Conservation (phyloP, 108 stramenopile species). For the Stephanodiscus triporus region DNA sequence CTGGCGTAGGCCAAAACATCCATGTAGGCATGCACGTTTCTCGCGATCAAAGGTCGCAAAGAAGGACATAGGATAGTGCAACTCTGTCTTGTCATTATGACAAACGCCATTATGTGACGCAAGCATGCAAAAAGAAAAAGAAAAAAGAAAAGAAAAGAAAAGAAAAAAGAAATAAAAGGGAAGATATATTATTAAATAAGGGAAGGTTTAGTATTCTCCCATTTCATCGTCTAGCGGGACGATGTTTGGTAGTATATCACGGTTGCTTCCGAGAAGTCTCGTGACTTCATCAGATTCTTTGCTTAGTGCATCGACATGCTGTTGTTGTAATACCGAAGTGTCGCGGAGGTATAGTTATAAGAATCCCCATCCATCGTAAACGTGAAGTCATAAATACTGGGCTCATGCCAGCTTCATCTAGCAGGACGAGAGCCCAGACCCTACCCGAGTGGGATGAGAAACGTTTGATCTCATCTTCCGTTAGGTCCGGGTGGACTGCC, state of each 20-base stretch:
- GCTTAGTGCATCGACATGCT: neutral
- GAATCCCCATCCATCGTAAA: slow-evolving; percentile 14
- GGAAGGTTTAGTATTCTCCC: no score
- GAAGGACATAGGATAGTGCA: no score
- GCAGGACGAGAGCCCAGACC: slow-evolving; percentile 19
- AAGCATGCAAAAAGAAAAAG: no score
- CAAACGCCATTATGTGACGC: no score
- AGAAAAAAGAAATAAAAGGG: no score
- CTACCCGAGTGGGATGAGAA: slow-evolving; percentile 2
- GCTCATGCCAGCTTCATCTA: slow-evolving; percentile 2
- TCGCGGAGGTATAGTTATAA: neutral
- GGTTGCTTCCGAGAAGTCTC: neutral
- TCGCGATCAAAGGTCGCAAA: no score
- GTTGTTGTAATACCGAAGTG: neutral
- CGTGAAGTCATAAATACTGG: neutral
- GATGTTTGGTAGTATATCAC: neutral
- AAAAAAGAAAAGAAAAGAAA: no score
- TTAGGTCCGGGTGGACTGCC: slow-evolving; percentile 5
- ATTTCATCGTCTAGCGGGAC: no score
- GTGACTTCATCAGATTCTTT: neutral
- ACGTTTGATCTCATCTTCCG: neutral
- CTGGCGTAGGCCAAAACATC: no score
- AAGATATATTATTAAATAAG: no score
- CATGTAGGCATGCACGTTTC: no score
- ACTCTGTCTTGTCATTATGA: no score